Evolutionary conservation across 2,329 filamentous ascomycete genomes (phyloP), one percentile per base, ranked within the genome.

Genomic region (Colletotrichum paranaense): DNA sequence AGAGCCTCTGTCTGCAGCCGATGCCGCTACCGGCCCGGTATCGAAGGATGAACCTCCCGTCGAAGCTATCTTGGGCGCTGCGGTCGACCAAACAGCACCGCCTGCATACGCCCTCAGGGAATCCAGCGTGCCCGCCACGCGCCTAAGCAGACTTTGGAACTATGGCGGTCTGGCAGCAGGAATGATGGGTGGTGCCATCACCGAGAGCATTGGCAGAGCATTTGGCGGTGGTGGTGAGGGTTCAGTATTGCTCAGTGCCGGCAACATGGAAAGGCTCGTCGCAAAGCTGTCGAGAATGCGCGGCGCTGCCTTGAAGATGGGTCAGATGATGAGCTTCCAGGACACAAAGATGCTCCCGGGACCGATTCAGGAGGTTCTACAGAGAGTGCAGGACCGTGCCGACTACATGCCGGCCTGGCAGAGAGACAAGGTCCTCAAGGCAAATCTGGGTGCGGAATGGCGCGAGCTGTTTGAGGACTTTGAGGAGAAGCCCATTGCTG

Each of bases 331-430:
- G 88, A 98, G 95, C 81, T 97, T 99, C 80, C 97, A 99, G 86
- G 97, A 99, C 84, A 92, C 94, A 49, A 98, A 98, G 82, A 95
- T 98, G 91, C 89, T 99, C 11, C 97, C 97, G 0, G 90, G 90
- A 0, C 91, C 94, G 1, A 95, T 99, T 62, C 94, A 97, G 76
- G 90, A 96, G 78, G 95, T 99, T 1, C 86, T 99, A 14, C 95
- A 98, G 80, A 92, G 97, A 6, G 97, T 99, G 0, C 97, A 99
- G 81, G 97, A 99, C 81, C 92, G 94, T 69, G 97, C 97, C 52
- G 96, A 99, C 82, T 99, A 98, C 82, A 99, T 99, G 97, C 97
- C 97, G 0, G 90, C 94, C 2, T 98, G 92, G 81, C 97, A 99
- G 82, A 92, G 97, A 12, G 92, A 99, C 81, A 91, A 92, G 73